Evolutionary conservation across 2,329 filamentous ascomycete genomes (phyloP), one percentile per base, ranked within the genome.

Genomic region (Epicoccum sorghinum): DNA sequence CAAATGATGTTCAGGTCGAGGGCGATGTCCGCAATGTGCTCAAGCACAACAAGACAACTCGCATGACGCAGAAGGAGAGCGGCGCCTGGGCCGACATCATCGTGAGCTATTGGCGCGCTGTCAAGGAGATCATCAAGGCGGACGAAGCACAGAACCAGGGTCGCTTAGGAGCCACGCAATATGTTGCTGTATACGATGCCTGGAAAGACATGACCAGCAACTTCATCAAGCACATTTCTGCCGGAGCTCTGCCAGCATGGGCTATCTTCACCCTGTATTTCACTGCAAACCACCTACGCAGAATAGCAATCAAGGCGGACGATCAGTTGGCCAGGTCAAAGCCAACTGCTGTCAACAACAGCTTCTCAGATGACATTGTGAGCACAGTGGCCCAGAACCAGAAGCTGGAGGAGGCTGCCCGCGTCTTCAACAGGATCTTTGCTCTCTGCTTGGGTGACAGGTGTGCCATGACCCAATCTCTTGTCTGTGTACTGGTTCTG

Each of bases 231-330:
- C 92, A 91, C 29, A 97, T 97, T 72, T 88, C 87, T 32, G 88
- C 84, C 61, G 80, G 82, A 50, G 83, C 85, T 3, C 91, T 98
- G 65, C 87, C 91, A 61, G 88, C 91, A 29, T 99, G 95, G 93
- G 95, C 92, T 0, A 86, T 99, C 46, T 93, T 95, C 3, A 93
- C 90, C 69, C 81, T 99, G 35, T 98, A 98, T 70, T 83, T 89
- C 47, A 87, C 89, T 23, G 93, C 92, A 49, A 96, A 91, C 75
- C 92, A 96, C 71, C 77, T 99, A 55, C 84, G 95, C 55, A 79
- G 89, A 38, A 96, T 96, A 75, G 95, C 95, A 42, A 95, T 97
- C 73, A 91, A 89, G 69, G 93, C 95, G 51, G 95, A 99, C 72
- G 85, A 88, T 33, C 88, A 90, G 67, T 71, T 78, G 39, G 78